Evolutionary conservation across 371 early-diverging fungal species (phyloP).

Genomic region (Circinella minor): DNA sequence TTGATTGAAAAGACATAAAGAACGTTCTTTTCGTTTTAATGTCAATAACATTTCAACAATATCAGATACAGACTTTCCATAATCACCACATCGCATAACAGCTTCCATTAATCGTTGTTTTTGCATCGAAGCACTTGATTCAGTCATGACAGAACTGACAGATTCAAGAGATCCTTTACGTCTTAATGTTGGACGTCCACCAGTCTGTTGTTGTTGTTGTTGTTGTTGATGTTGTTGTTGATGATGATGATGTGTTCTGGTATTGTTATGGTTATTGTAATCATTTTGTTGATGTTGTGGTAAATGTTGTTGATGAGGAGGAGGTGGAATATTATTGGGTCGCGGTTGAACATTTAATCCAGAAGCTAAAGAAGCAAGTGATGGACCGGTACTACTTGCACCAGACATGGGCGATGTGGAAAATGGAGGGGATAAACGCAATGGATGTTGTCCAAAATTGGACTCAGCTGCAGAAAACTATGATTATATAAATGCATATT

Average conservation of each 20-base stretch:
- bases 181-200: constrained; percentile 39
- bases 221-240: constrained; percentile 12
- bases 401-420: constrained; percentile 43
- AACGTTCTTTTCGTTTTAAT: constrained; percentile 51
- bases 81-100: constrained; percentile 43
- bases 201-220: background rate
- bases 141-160: constrained; percentile 49
- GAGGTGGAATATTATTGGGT: constrained; percentile 9
- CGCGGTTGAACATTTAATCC: constrained; percentile 41
- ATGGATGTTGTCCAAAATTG: constrained; percentile 20
- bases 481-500: background rate
- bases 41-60: constrained; percentile 58
- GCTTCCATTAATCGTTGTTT: constrained; percentile 46
- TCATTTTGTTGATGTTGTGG: constrained; percentile 9
- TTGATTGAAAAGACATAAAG: constrained; percentile 54
- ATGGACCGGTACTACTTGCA: constrained; percentile 34
- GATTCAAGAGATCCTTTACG: constrained; percentile 50
- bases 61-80: constrained; percentile 36
- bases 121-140: constrained; percentile 42
- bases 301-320: constrained; percentile 11
- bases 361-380: constrained; percentile 44
- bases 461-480: constrained; percentile 24
- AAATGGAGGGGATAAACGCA: constrained; percentile 33
- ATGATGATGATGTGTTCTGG: constrained; percentile 19
- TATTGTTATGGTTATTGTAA: constrained; percentile 7